Evolutionary conservation across 495 filamentous ascomycete genomes (phyloP), one percentile per base, ranked within the genome.

Genomic region (Articulospora tetracladia): DNA sequence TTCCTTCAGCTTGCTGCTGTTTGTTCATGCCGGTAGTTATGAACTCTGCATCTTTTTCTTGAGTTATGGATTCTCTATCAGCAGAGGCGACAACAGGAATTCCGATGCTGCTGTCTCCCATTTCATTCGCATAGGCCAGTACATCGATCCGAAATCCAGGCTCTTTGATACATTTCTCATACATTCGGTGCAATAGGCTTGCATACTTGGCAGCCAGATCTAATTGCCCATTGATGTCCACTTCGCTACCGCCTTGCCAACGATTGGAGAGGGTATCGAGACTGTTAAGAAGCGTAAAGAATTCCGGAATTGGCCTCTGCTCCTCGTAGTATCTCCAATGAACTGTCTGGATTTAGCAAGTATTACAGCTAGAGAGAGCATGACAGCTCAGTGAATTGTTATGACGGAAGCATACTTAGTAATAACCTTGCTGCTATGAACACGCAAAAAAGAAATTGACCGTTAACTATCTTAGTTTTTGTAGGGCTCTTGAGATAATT

Each of bases 391-490:
- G 22, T 24, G 7, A 12, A 25, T 27, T 17, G n/a, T 44, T 7
- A 44, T 44, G n/a, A 44, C n/a, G 39, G 39, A 10, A 4, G 59
- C 55, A 19, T 51, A 66, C 66, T 60, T 26, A 71, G 59, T 28
- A 76, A 60, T 26, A 73, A 67, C 53, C 73, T 61, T 0, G 67
- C 75, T 2, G 66, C 64, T 44, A 77, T 66, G 57, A 76, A 77
- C 13, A 73, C 61, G 56, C 74, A 77, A 49, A 76, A 75, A n/a
- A 68, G 68, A 56, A 75, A 75, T 53, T 76, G 74, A 52, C 64
- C 65, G 46, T 65, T 70, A 0, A 73, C 66, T 20, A 68, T 57
- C 12, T 64, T 58, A 17, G 22, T 50, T 30, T 49, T 22, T 2
- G 27, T 30, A 12, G 48, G 27, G 26, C 69, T 66, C 27, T 69